phyloP scores from a whole-genome alignment of 441 rosid species.

The Macaranga tanarius region DNA sequence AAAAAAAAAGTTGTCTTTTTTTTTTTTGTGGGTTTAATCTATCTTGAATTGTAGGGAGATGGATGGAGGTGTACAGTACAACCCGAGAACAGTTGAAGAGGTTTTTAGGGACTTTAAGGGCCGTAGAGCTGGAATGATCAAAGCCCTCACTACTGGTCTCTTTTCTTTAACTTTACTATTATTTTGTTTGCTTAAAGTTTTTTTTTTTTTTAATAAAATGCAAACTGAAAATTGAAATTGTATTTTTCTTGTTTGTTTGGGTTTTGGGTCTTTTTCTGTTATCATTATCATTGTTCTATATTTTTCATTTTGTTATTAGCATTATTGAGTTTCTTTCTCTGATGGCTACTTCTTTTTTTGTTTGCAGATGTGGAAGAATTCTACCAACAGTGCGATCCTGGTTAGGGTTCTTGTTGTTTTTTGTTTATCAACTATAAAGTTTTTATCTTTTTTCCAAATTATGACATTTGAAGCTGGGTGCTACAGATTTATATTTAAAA shows the following conservation, averaged over 20 bases:
- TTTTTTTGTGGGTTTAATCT: too few species aligned
- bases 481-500: neutral
- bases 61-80: constrained; percentile 52
- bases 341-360: constrained; percentile 6
- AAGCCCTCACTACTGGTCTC: constrained; percentile 48
- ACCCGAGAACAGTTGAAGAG: constrained; percentile 53
- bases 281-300: neutral
- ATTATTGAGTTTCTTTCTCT: neutral
- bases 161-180: neutral
- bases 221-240: neutral
- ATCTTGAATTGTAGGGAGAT: constrained; percentile 25
- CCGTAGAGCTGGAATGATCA: constrained; percentile 51
- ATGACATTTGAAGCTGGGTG: neutral
- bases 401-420: constrained; percentile 39
- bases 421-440: neutral
- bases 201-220: too few species aligned
- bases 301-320: neutral
- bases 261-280: constrained; percentile 11
- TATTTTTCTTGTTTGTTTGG: neutral
- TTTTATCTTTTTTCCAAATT: neutral
- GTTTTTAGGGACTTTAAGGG: constrained; percentile 55
- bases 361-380: constrained; percentile 69
- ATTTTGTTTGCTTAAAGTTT: neutral
- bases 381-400: constrained; percentile 73
- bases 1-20: neutral